Percentiles rank a stretch among this genome's conserved stretches.
These are phyloP conservation scores for Tothia fuscella DNA, from an alignment of 2,329 filamentous ascomycete species.

Conservation along the genomic window DNA sequence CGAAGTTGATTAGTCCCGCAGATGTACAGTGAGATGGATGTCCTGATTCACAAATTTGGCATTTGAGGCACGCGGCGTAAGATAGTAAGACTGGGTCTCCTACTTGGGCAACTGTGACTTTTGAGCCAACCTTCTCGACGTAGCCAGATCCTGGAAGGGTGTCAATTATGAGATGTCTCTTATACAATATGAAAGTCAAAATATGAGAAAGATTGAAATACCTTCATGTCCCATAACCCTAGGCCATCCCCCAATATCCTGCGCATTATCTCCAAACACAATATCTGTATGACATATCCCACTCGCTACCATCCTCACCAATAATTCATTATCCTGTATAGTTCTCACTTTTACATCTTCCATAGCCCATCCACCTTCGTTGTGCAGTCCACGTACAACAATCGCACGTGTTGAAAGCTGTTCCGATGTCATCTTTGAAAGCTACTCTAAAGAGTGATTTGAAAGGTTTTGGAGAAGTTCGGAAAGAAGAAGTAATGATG, in stretches of 20 bases:
- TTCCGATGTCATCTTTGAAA: too few species aligned
- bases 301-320: constrained; percentile 41
- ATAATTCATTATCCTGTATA: constrained; percentile 34
- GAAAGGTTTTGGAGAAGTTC: too few species aligned
- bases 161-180: constrained; percentile 10
- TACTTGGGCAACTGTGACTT: constrained; percentile 27
- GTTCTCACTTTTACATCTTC: constrained; percentile 25
- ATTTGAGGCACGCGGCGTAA: constrained; percentile 4
- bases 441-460: too few species aligned
- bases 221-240: constrained; percentile 10
- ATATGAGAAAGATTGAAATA: neutral
- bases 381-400: constrained; percentile 25
- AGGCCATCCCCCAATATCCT: constrained; percentile 9
- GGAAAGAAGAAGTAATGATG: too few species aligned
- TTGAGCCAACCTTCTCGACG: constrained; percentile 32
- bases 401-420: constrained; percentile 24
- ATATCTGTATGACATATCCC: constrained; percentile 46
- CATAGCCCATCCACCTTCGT: constrained; percentile 28
- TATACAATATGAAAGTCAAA: neutral
- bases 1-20: constrained; percentile 5
- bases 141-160: constrained; percentile 30
- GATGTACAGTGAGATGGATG: constrained; percentile 8
- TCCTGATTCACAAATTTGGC: constrained; percentile 3
- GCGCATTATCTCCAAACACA: constrained; percentile 30
- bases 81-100: constrained; percentile 8